These are phyloP conservation scores for Penicillium sp. DNA, from an alignment of 2,329 filamentous ascomycete genomes.

Conservation along the genomic window DNA sequence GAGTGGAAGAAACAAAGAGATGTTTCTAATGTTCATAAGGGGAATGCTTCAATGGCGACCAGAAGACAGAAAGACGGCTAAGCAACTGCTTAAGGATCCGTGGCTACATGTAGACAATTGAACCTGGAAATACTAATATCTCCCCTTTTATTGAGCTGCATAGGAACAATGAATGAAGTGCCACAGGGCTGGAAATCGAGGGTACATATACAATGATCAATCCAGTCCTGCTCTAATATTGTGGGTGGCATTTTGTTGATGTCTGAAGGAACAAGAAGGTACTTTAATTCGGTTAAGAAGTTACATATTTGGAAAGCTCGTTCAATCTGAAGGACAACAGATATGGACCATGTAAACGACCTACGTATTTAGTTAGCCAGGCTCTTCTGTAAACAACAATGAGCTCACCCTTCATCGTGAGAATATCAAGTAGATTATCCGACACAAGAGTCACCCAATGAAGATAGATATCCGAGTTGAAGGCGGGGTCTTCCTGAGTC, in stretches of 20 bases:
- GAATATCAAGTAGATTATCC: neutral
- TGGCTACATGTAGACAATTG: neutral
- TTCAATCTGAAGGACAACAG: no score
- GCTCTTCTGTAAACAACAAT: neutral
- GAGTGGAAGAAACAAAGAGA: no score
- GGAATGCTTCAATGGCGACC: no score
- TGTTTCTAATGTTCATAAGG: no score
- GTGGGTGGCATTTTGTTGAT: neutral
- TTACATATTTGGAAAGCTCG: no score
- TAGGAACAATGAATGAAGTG: neutral
- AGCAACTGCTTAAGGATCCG: no score
- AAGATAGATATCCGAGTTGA: neutral
- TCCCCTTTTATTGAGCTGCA: neutral
- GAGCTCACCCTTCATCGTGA: neutral
- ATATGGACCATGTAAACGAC: no score
- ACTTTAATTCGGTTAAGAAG: neutral
- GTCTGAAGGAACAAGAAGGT: neutral
- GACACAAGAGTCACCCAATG: neutral
- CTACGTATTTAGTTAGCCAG: no score
- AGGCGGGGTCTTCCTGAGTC: neutral
- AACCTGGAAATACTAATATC: neutral
- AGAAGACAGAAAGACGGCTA: no score
- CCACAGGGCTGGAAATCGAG: neutral
- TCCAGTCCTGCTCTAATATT: neutral
- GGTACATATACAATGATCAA: neutral